Evolutionary conservation across 163 green algal species (phyloP), one percentile per base, ranked within the genome.

Genomic region (Chlamydomonas reinhardtii): DNA sequence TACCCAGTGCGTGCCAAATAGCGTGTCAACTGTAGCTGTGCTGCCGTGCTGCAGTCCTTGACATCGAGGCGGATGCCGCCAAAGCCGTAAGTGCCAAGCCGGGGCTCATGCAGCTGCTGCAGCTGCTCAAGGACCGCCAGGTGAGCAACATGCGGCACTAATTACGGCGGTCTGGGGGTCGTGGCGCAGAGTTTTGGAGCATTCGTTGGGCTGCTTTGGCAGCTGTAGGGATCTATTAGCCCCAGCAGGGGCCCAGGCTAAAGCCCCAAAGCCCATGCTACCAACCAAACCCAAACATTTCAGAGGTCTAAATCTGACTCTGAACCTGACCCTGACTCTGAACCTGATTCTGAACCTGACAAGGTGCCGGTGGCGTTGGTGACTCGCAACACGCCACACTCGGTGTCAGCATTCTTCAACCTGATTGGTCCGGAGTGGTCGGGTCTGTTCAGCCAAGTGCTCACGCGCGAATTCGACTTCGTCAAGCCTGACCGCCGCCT

Each of bases 401-500:
- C 76, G 29, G 92, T 94, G 29, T 74, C 81, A 2, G 90, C 88
- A 5, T 93, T 94, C 80, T 89, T 92, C 74, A 12, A 70, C 71
- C 84, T 93, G 20, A 89, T 96, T 24, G 94, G 94, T 29, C 85
- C 93, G 73, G 89, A 96, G 83, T 95, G 88, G 89, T 61, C 87
- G 48, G 37, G 19, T 6, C 70, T 91, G 25, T 97, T 97, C 81
- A 84, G 91, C 56, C 90, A 92, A 15, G 59, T 96, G 34, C 90
- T 96, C 24, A 97, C 94, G 0, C 89, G 94, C 15, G 92, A 97
- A 79, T 94, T 93, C 73, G 65, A 48, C 3, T 95, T 90, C 59
- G 94, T 97, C 25, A 97, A 97, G 83, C 94, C 94, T 0, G 94
- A 97, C 88, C 92, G 93, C 73, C 76, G 94, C 32, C 87, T 94